Base-by-base conservation (phyloP, 495 filamentous ascomycete species). In the Aspergillus panamensis region DNA sequence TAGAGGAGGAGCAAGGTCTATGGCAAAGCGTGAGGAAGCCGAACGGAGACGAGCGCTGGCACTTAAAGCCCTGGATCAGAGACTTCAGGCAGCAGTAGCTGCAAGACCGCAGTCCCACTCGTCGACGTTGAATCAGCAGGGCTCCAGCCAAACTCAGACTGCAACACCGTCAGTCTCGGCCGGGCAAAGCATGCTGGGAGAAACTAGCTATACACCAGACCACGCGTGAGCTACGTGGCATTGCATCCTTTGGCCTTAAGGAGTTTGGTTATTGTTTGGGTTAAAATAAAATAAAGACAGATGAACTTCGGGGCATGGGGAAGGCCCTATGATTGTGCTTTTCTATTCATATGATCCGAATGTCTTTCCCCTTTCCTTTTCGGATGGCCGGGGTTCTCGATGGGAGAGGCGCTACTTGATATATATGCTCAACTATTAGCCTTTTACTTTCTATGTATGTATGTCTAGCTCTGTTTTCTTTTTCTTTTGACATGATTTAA, bases 41-140 rank as follows among this genome's bases (percentile, higher is more conserved):
- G 94, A 98, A 76, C 77, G 94, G 55, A 82, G 94, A 69, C 81
- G 94, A 61, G 92, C 92, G 5, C 69, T 98, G 48, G 94, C 94
- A 5, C 77, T 98, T 39, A 92, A 91, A 68, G 94, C 91, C 13
- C 73, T 98, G 55, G 94, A 98, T 69, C 92, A 96, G 73, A 81
- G 94, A 60, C 73, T 98, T 51, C 86, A 96, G 72, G 89, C 90
- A 32, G 91, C 92, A 7, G 86, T 89, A 21, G 82, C 79, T 3
- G 78, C 66, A 29, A 72, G 67, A 53, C 48, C 64, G 29, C 71
- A 74, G 32, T 57, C 71, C 8, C 65, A 65, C 7, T 60, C 70
- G 12, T 58, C 70, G 1, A 49, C 65, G 54, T 74, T 56, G 73
- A 79, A 51, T 68, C 77, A 39, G 74, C 79, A 73, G 74, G 72